A percentile compares a stretch with the other conserved stretches of the same genome.
Evolutionary conservation across 805 yeast species (phyloP).

Genomic region (Candida berthetii): DNA sequence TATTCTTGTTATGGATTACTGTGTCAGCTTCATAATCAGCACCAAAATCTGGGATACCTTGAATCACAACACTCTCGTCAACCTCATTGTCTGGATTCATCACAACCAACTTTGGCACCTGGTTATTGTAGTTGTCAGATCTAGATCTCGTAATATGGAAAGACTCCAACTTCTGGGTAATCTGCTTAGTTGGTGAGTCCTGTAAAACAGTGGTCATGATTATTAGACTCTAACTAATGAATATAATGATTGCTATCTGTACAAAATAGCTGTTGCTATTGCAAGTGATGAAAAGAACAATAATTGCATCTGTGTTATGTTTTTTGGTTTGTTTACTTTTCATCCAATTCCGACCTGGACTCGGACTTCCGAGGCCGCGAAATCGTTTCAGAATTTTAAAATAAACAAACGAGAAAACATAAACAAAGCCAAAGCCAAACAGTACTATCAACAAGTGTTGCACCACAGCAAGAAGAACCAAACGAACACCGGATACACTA

Average conservation of each 20-base stretch:
- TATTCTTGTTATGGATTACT: conserved; percentile 10
- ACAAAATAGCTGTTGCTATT: too few species aligned
- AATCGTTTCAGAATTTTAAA: background rate
- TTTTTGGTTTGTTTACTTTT: too few species aligned
- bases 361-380: background rate
- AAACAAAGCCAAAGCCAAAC: background rate
- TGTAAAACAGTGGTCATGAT: background rate
- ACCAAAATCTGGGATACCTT: background rate
- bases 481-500: too few species aligned
- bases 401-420: background rate
- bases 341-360: too few species aligned
- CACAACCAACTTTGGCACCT: background rate
- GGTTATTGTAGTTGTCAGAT: too few species aligned
- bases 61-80: background rate
- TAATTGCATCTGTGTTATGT: too few species aligned
- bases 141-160: background rate
- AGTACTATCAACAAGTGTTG: background rate
- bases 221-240: too few species aligned
- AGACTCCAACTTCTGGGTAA: background rate
- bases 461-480: background rate
- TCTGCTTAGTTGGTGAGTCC: background rate
- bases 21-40: conserved; percentile 7
- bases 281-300: too few species aligned
- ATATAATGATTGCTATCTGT: too few species aligned
- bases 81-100: background rate